Evolutionary conservation across 225 moss, liverwort and hornwort genomes (phyloP).

Genomic region (Neckera pumila): DNA sequence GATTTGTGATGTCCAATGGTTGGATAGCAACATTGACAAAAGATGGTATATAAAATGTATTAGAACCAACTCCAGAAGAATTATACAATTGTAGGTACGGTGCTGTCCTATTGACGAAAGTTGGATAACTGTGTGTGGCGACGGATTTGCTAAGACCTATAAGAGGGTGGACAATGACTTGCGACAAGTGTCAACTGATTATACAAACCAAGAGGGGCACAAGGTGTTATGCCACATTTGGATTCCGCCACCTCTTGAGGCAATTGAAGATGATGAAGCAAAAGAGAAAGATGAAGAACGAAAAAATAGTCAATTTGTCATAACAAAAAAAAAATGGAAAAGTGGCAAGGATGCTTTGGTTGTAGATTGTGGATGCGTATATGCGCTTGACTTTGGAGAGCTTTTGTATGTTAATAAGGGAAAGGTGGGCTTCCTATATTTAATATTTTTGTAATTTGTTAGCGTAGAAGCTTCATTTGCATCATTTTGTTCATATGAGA

Average conservation of each 20-base stretch:
- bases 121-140: conserved; percentile 55
- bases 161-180: conserved; percentile 37
- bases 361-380: conserved; percentile 17
- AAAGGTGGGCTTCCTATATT: neutral
- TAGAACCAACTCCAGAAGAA: neutral
- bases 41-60: neutral
- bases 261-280: conserved; percentile 4
- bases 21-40: neutral
- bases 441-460: neutral
- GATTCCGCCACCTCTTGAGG: conserved; percentile 1
- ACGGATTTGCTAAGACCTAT: conserved; percentile 76
- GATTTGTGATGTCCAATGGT: neutral
- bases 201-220: conserved; percentile 49
- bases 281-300: neutral
- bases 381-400: conserved; percentile 9
- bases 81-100: conserved; percentile 17
- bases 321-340: neutral
- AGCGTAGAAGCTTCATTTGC: neutral
- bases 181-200: conserved; percentile 40
- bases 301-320: neutral
- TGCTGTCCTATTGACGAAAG: conserved; percentile 41
- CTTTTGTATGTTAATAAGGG: conserved; percentile 25
- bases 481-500: neutral
- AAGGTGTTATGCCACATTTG: conserved; percentile 55
- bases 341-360: neutral